phyloP scores from a whole-genome alignment of 164 flowering plant species.

The Vitis riparia region DNA sequence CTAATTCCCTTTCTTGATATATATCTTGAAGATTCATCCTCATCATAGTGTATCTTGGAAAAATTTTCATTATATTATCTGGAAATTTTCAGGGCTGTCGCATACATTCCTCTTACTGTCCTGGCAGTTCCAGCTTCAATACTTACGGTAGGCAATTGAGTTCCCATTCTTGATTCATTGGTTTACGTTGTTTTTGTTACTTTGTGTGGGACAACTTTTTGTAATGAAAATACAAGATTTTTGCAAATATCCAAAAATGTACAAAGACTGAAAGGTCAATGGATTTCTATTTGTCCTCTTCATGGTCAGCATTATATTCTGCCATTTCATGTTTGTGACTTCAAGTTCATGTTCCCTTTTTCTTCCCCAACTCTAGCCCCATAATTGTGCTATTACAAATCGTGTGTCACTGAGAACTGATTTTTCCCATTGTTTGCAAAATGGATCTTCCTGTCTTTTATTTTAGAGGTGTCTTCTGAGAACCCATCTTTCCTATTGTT shows the following conservation, averaged over 20 bases:
- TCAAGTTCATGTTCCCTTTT: too few species aligned
- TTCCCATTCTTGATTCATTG: background rate
- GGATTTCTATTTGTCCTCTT: background rate
- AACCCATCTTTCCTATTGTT: background rate
- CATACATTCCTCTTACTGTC: constrained; percentile 42
- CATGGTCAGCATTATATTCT: background rate
- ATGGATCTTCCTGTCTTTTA: background rate
- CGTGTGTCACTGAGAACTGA: background rate
- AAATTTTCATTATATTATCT: background rate
- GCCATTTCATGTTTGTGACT: too few species aligned
- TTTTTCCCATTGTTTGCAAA: background rate
- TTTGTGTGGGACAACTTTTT: background rate
- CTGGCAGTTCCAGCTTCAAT: constrained; percentile 50
- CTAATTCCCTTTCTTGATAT: too few species aligned
- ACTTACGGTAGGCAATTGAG: constrained; percentile 29
- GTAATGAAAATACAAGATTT: background rate
- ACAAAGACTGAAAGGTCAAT: too few species aligned
- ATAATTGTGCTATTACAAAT: too few species aligned
- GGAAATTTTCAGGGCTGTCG: constrained; percentile 28
- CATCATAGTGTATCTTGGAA: too few species aligned
- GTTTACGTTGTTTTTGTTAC: background rate
- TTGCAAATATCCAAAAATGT: background rate
- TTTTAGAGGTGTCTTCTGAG: too few species aligned
- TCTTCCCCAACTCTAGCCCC: background rate
- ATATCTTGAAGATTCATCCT: too few species aligned